These are phyloP conservation scores for Sclerotinia minor DNA, from an alignment of 2,329 filamentous ascomycete genomes.

Conservation along the genomic window DNA sequence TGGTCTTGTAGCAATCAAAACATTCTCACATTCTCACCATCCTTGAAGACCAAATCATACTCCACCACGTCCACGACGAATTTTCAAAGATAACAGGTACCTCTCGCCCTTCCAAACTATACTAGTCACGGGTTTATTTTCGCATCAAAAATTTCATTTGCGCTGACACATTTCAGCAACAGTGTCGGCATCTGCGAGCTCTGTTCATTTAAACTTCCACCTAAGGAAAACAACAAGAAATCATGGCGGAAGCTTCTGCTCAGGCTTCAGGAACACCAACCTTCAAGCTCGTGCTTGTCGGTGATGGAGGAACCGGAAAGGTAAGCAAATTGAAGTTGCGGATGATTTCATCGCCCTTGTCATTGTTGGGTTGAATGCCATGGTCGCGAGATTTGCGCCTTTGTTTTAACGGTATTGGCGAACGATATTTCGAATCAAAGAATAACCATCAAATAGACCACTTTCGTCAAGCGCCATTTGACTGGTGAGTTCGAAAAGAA, in stretches of 20 bases:
- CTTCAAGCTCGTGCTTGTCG: conserved; percentile 99
- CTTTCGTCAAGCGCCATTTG: conserved; percentile 99
- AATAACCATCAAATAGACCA: conserved; percentile 66
- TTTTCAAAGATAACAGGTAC: conserved; percentile 36
- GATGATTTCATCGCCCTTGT: conserved; percentile 15
- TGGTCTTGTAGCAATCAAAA: conserved; percentile 37
- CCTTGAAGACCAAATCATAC: conserved; percentile 38
- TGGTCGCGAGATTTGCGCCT: conserved; percentile 30
- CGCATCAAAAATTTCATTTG: conserved; percentile 7
- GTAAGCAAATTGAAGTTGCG: conserved; percentile 52
- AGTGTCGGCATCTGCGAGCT: conserved; percentile 23
- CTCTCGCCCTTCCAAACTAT: conserved; percentile 25
- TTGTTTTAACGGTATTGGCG: conserved; percentile 33
- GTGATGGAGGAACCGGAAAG: conserved; percentile 99
- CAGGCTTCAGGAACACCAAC: conserved; percentile 61
- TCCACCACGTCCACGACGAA: conserved; percentile 40
- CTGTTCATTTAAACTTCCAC: conserved; percentile 37
- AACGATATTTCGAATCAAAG: conserved; percentile 26
- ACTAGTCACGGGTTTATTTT: not conserved
- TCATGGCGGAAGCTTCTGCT: conserved; percentile 60
- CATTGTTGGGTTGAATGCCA: conserved; percentile 21
- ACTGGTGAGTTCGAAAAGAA: conserved; percentile 99
- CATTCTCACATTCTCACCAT: conserved; percentile 33
- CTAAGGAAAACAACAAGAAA: conserved; percentile 37
- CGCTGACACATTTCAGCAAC: conserved; percentile 14